These are phyloP conservation scores for Euphorbia lathyris DNA, from an alignment of 345 rosid genomes.

Conservation along the genomic window DNA sequence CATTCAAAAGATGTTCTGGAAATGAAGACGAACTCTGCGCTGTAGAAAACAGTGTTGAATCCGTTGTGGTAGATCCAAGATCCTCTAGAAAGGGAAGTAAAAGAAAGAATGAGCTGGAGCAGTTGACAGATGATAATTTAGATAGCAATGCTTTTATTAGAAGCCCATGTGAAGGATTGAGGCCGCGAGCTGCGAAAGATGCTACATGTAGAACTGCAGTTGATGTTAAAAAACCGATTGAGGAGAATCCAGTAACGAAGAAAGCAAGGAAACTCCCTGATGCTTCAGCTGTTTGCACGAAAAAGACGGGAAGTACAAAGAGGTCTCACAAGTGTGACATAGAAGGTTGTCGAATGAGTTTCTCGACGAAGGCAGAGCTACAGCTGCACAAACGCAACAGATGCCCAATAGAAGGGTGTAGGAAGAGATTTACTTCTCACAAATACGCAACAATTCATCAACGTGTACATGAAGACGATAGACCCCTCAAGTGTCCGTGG, in stretches of 20 bases:
- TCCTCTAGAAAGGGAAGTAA: constrained; percentile 42
- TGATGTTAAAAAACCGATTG: constrained; percentile 21
- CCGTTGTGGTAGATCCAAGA: constrained; percentile 18
- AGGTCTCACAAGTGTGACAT: constrained; percentile 54
- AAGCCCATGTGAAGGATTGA: constrained; percentile 98
- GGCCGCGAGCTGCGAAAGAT: constrained; percentile 62
- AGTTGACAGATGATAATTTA: constrained; percentile 31
- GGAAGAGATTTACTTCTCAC: constrained; percentile 82
- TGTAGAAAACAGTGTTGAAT: constrained; percentile 23
- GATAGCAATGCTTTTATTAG: constrained; percentile 50
- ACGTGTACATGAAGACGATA: constrained; percentile 83
- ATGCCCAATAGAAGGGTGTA: constrained; percentile 78
- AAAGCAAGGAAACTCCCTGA: constrained; percentile 34
- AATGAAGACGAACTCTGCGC: constrained; percentile 31
- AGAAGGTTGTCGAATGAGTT: constrained; percentile 89
- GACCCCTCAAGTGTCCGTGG: constrained; percentile 91
- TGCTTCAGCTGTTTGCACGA: constrained; percentile 22
- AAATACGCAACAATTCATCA: constrained; percentile 74
- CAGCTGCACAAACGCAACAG: constrained; percentile 66
- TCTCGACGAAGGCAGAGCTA: constrained; percentile 63
- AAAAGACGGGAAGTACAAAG: constrained; percentile 32
- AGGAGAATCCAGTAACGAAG: constrained; percentile 38
- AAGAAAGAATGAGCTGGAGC: constrained; percentile 50
- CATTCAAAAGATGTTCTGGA: constrained; percentile 26
- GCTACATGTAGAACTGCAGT: constrained; percentile 19